Evolutionary conservation across 305 asterid genomes (phyloP).

Genomic region (Fraxinus baroniana): DNA sequence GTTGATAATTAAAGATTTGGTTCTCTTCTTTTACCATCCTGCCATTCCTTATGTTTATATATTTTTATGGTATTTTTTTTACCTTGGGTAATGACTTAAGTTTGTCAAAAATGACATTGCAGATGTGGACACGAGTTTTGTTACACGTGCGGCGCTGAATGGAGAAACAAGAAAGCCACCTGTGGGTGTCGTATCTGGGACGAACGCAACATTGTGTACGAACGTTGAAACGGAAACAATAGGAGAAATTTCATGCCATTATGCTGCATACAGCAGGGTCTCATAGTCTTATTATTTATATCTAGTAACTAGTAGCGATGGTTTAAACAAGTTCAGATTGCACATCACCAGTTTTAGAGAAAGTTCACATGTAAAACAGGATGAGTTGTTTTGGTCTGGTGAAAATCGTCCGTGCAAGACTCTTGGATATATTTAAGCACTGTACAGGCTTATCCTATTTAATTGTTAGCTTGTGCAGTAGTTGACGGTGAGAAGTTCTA

Average conservation of each 20-base stretch:
- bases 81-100: neutral
- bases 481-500: no score
- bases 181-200: conserved; percentile 56
- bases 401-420: neutral
- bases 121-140: conserved; percentile 74
- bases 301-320: neutral
- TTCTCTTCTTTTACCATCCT: neutral
- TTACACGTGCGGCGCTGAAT: conserved; percentile 56
- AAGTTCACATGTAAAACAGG: neutral
- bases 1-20: neutral
- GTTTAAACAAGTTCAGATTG: neutral
- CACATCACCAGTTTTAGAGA: neutral
- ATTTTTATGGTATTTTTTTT: neutral
- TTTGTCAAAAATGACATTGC: conserved; percentile 6
- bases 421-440: no score
- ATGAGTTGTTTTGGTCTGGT: neutral
- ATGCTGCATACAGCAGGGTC: neutral
- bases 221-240: neutral
- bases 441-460: no score
- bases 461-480: no score
- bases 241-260: neutral
- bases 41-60: neutral
- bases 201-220: conserved; percentile 33
- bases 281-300: neutral
- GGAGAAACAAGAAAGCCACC: conserved; percentile 52